phyloP scores from a whole-genome alignment of 805 yeast genomes.

The Saccharomycopsis fibuligera region DNA sequence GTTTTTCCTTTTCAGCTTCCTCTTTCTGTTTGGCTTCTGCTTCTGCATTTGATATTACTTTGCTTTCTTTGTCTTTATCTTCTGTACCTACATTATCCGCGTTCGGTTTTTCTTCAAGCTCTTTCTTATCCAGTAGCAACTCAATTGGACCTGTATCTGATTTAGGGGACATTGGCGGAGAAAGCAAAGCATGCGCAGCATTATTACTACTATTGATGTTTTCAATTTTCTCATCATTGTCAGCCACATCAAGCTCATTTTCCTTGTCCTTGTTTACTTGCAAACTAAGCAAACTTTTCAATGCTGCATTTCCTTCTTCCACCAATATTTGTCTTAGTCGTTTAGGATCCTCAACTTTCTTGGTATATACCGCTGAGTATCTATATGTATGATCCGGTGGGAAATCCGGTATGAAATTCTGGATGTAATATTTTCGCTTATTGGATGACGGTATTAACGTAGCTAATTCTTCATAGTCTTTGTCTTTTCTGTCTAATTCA shows the following conservation, averaged over 20 bases:
- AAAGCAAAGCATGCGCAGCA: slow-evolving; percentile 8
- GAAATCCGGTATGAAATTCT: slow-evolving; percentile 74
- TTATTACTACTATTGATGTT: neutral
- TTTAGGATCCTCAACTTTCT: slow-evolving; percentile 62
- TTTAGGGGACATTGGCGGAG: slow-evolving; percentile 16
- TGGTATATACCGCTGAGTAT: slow-evolving; percentile 63
- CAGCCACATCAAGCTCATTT: slow-evolving; percentile 9
- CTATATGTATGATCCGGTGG: slow-evolving; percentile 94
- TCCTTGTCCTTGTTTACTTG: slow-evolving; percentile 21
- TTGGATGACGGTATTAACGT: slow-evolving; percentile 48
- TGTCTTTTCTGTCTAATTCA: slow-evolving; percentile 11
- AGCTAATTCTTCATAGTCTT: slow-evolving; percentile 9
- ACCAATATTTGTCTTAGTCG: slow-evolving; percentile 65
- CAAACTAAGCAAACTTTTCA: slow-evolving; percentile 49
- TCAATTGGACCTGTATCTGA: neutral
- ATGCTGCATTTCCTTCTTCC: slow-evolving; percentile 72
- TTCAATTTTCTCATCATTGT: slow-evolving; percentile 2
- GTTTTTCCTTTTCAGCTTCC: neutral
- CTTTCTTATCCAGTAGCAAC: neutral
- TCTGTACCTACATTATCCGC: neutral
- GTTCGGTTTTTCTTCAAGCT: neutral
- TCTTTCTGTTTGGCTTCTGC: slow-evolving; percentile 11
- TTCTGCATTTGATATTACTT: slow-evolving; percentile 18
- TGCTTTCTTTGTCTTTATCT: slow-evolving; percentile 11
- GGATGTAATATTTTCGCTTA: slow-evolving; percentile 42